A percentile compares a stretch with the other conserved stretches of the same genome.
These are phyloP conservation scores for Sutorius eximius DNA, from an alignment of 1,284 basidiomycete species.

Conservation along the genomic window DNA sequence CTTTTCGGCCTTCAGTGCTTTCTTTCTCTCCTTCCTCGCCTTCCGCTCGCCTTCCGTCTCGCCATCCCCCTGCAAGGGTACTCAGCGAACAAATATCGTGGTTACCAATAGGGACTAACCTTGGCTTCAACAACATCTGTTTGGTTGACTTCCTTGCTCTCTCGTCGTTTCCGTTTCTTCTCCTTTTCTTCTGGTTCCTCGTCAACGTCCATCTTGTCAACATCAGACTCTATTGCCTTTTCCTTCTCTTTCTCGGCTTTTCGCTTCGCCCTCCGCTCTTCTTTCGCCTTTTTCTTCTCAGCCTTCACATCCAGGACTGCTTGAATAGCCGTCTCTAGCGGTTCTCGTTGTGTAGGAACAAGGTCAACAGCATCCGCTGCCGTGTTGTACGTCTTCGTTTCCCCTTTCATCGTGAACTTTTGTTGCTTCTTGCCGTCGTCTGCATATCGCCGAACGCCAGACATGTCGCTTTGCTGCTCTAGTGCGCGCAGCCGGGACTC, in stretches of 20 bases:
- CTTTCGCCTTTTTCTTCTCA: constrained; percentile 74
- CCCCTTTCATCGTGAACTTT: constrained; percentile 77
- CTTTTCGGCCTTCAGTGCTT: constrained; percentile 71
- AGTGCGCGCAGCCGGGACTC: constrained; percentile 91
- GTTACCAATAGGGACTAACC: constrained; percentile 35
- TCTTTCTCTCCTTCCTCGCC: constrained; percentile 71
- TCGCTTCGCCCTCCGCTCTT: constrained; percentile 72
- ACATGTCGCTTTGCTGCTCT: constrained; percentile 78
- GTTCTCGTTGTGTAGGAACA: constrained; percentile 80
- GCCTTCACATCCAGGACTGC: constrained; percentile 75
- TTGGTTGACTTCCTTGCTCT: constrained; percentile 47
- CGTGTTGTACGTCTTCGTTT: constrained; percentile 79
- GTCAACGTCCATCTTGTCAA: constrained; percentile 46
- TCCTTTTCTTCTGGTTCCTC: constrained; percentile 53
- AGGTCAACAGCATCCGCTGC: constrained; percentile 78
- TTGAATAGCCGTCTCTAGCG: constrained; percentile 63
- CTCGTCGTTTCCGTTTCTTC: constrained; percentile 72
- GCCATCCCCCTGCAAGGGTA: constrained; percentile 37
- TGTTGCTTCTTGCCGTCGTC: constrained; percentile 68
- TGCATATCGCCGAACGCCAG: constrained; percentile 61
- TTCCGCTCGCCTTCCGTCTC: constrained; percentile 75
- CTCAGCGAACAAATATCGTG: constrained; percentile 7
- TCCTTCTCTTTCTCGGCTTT: constrained; percentile 71
- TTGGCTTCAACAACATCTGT: constrained; percentile 40
- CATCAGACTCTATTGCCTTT: constrained; percentile 42